Base-by-base conservation (phyloP, 1,284 basidiomycete species). In the Amylostereum areolatum region DNA sequence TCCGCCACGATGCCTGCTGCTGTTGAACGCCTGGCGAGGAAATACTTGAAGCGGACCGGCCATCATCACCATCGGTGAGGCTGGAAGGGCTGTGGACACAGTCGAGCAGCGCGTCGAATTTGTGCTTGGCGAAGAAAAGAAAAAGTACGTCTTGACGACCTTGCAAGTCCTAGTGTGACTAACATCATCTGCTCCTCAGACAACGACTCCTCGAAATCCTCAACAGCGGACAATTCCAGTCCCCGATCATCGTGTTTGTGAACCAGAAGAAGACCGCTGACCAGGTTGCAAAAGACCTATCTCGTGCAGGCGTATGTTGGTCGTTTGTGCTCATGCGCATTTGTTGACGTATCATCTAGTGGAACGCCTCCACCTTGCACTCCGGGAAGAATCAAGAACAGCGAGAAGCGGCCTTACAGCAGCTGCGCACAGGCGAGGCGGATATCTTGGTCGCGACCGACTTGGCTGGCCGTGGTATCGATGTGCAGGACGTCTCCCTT, bases 191-290 rank as follows among this genome's bases (percentile, higher is more conserved):
- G 28, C 11, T 44, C 41, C 52, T 24, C 59, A 93, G 90, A 63
- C 80, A 85, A 55, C 80, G 85, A 33, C 69, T 99, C 62, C 68
- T 96, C 60, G 92, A 97, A 58, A 91, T 98, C 59, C 83, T 99
- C 64, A 91, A 93, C 70, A 86, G 81, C 53, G 85, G 83, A 36
- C 75, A 80, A 48, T 92, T 87, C 67, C 69, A 83, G 28, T 83
- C 96, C 28, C 97, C 97, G 1, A 98, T 99, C 62, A 99, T 99
- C 57, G 90, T 96, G 10, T 99, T 99, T 70, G 94, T 97, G 74
- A 99, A 98, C 69, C 95, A 98, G 69, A 99, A 98, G 77, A 96
- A 96, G 76, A 95, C 92, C 5, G 96, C 95, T 42, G 96, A 99
- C 63, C 88, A 92, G 82, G 89, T 99, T 25, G 88, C 92, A 36